phyloP scores from a whole-genome alignment of 148 eudicot genomes.

The Tetragonia tetragonoides region DNA sequence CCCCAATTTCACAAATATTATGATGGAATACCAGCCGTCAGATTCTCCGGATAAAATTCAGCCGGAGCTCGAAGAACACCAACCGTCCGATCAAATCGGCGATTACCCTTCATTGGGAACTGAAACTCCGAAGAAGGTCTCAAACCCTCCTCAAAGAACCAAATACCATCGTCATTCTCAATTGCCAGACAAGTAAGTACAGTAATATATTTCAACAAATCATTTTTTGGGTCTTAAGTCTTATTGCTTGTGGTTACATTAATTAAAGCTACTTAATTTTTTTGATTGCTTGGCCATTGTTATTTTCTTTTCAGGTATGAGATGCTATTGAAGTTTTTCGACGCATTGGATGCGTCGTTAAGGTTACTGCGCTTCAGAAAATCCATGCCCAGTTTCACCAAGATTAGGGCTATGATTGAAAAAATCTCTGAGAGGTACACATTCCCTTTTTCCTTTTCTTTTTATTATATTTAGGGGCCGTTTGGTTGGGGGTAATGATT shows the following conservation, averaged over 20 bases:
- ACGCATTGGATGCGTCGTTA: conserved; percentile 65
- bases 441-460: background rate
- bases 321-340: conserved; percentile 51
- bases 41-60: conserved; percentile 10
- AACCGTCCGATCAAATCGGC: conserved; percentile 22
- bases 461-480: background rate
- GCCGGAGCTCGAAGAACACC: conserved; percentile 9
- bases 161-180: conserved; percentile 27
- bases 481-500: too few relatives aligned
- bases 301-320: conserved; percentile 47
- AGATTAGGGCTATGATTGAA: conserved; percentile 60
- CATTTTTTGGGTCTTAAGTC: background rate
- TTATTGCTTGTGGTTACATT: too few relatives aligned
- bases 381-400: conserved; percentile 47
- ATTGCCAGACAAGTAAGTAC: conserved; percentile 63
- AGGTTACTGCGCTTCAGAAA: conserved; percentile 66
- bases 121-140: conserved; percentile 50
- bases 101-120: conserved; percentile 9
- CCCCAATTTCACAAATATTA: conserved; percentile 21
- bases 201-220: background rate
- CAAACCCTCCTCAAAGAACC: conserved; percentile 32
- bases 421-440: conserved; percentile 62
- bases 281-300: too few relatives aligned
- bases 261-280: too few relatives aligned
- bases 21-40: conserved; percentile 31